These are phyloP conservation scores for Mucor racemosus DNA, from an alignment of 371 early-diverging fungal species.

Conservation along the genomic window DNA sequence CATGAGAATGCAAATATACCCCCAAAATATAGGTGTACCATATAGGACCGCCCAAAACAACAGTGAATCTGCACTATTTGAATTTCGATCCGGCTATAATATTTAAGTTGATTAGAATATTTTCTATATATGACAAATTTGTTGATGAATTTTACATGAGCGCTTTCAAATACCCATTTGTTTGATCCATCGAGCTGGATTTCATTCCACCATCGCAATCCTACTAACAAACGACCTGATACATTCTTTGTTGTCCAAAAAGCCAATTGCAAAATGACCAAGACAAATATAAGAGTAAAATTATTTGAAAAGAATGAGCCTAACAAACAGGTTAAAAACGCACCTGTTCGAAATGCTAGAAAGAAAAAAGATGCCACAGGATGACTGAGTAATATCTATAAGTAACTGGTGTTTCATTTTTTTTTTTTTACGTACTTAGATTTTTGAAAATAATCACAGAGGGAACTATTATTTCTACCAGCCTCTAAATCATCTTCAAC, in stretches of 20 bases:
- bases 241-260: constrained; percentile 98
- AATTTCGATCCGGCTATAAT: constrained; percentile 60
- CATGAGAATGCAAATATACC: constrained; percentile 75
- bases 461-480: too few relatives aligned
- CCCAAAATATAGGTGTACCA: constrained; percentile 83
- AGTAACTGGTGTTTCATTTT: too few relatives aligned
- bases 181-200: constrained; percentile 89
- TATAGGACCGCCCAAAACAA: constrained; percentile 93
- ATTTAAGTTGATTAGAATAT: too few relatives aligned
- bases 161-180: constrained; percentile 93
- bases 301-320: too few relatives aligned
- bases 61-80: constrained; percentile 84
- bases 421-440: too few relatives aligned
- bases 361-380: too few relatives aligned
- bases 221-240: constrained; percentile 91
- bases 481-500: too few relatives aligned
- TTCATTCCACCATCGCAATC: constrained; percentile 97
- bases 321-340: too few relatives aligned
- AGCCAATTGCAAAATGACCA: constrained; percentile 86
- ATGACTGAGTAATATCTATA: too few relatives aligned
- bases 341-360: too few relatives aligned
- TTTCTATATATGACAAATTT: background rate
- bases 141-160: constrained; percentile 62
- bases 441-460: too few relatives aligned
- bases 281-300: constrained; percentile 82